Conservation (phyloP, 2,329 filamentous ascomycete genomes). For the Cordyceps cateniannulata region DNA sequence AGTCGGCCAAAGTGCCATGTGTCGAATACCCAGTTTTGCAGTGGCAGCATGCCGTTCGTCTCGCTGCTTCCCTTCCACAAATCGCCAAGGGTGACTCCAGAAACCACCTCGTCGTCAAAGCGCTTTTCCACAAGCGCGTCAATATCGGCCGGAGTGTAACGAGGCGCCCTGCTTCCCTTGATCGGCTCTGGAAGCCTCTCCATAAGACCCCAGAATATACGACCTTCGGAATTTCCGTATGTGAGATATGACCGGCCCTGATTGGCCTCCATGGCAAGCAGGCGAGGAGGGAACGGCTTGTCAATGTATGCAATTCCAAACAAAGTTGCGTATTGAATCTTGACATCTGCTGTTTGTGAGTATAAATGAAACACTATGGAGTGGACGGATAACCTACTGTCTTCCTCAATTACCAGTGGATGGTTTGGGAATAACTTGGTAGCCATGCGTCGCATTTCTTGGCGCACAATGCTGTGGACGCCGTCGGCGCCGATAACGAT, state of each 20-base stretch:
- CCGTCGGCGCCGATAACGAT: constrained; percentile 34
- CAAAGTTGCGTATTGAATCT: neutral
- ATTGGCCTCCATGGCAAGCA: neutral
- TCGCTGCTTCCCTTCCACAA: constrained; percentile 22
- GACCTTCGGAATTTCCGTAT: neutral
- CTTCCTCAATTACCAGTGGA: constrained; percentile 16
- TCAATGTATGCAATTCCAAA: constrained; percentile 6
- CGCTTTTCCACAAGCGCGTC: neutral
- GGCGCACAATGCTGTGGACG: constrained; percentile 30
- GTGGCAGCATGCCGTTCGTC: constrained; percentile 24
- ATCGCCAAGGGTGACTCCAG: constrained; percentile 22
- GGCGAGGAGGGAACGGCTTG: neutral
- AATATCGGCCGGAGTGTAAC: neutral
- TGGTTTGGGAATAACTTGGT: constrained; percentile 19
- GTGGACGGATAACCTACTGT: neutral
- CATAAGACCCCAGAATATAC: constrained; percentile 1
- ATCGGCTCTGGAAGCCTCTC: neutral
- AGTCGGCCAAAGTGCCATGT: constrained; percentile 33
- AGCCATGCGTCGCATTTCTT: constrained; percentile 21
- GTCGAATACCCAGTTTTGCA: constrained; percentile 31
- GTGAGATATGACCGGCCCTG: neutral
- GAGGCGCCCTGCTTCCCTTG: neutral
- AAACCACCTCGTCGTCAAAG: neutral
- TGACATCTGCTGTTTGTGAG: constrained; percentile 1
- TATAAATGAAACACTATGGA: too few relatives aligned